Evolutionary conservation across 345 rosid genomes (phyloP).

Genomic region (Eucalyptus urophylla): DNA sequence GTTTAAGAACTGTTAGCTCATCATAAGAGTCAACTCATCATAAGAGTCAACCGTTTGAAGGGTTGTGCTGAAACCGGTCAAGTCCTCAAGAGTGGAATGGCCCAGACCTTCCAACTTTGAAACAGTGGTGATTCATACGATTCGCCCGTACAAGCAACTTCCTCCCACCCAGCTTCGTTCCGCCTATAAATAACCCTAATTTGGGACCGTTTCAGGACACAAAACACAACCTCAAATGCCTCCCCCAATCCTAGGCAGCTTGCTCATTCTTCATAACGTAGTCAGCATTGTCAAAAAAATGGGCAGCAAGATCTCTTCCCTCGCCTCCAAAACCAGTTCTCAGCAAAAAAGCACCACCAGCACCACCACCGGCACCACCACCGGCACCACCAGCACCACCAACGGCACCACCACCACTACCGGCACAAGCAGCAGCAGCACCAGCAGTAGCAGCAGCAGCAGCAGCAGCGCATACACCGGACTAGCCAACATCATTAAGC

Average conservation of each 20-base stretch:
- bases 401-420: background rate
- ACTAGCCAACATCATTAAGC: conserved; percentile 55
- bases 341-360: background rate
- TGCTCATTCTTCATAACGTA: background rate
- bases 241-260: background rate
- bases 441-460: background rate
- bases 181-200: background rate
- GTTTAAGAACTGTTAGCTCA: background rate
- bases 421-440: background rate
- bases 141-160: conserved; percentile 9
- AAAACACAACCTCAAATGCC: background rate
- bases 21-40: background rate
- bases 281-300: background rate
- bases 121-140: too few relatives aligned
- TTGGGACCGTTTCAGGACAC: background rate
- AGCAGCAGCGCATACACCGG: conserved; percentile 32
- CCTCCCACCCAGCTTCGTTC: background rate
- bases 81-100: background rate
- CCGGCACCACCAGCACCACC: too few relatives aligned
- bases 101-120: background rate
- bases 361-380: too few relatives aligned
- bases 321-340: background rate
- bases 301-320: background rate
- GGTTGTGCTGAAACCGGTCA: background rate
- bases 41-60: background rate